Evolutionary conservation across 257 asterid species (phyloP).

Genomic region (Linderniella brevidens): DNA sequence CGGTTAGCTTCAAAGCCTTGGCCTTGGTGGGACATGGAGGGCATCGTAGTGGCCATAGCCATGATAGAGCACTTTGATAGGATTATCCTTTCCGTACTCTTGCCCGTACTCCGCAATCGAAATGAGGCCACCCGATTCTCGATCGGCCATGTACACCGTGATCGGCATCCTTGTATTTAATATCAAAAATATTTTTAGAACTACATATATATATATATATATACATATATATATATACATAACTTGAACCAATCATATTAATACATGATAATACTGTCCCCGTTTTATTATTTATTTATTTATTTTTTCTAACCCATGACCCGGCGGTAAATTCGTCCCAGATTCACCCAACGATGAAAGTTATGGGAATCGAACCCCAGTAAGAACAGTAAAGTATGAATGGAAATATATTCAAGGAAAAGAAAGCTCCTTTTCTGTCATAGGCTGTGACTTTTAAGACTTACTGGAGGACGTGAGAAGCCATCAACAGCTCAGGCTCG

Average conservation of each 20-base stretch:
- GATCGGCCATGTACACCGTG: constrained; percentile 67
- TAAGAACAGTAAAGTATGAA: too few species aligned
- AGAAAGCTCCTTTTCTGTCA: not conserved
- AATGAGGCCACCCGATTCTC: constrained; percentile 59
- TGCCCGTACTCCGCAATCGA: constrained; percentile 88
- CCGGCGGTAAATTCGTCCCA: too few species aligned
- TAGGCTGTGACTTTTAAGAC: constrained; percentile 9
- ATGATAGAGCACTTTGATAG: constrained; percentile 62
- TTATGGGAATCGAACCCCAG: too few species aligned
- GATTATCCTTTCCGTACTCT: constrained; percentile 67
- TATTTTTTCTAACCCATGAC: too few species aligned
- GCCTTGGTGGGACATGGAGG: constrained; percentile 34
- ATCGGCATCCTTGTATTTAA: constrained; percentile 82
- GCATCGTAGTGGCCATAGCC: constrained; percentile 95
- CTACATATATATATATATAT: too few species aligned
- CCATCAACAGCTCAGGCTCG: constrained; percentile 94
- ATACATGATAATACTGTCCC: too few species aligned
- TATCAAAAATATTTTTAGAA: too few species aligned
- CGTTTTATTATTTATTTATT: too few species aligned
- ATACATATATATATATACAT: too few species aligned
- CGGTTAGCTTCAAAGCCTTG: constrained; percentile 9
- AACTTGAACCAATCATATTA: too few species aligned
- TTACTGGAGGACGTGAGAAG: constrained; percentile 87
- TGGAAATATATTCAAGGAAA: too few species aligned
- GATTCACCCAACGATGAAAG: too few species aligned